Base-by-base conservation (phyloP, 2,329 filamentous ascomycete genomes). In the Epichloe hybrida region DNA sequence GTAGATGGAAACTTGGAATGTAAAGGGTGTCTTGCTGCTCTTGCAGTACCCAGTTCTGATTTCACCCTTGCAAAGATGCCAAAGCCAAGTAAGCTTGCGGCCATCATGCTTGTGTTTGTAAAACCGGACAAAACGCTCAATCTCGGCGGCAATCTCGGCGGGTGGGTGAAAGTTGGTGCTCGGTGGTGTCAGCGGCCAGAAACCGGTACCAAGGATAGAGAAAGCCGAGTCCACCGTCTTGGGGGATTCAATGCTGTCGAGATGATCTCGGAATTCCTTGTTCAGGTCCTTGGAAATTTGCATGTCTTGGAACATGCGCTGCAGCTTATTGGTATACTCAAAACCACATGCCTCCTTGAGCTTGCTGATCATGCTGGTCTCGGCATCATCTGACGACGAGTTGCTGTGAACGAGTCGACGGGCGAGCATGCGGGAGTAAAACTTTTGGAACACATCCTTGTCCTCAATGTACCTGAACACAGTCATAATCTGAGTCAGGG, bases 401-500 rank as follows among this genome's bases (percentile, higher is more conserved):
- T 86, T 96, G 66, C 86, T 89, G 67, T 96, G 88, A 17, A 98
- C 93, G 51, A 98, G 73, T 61, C 93, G 88, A 66, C 95, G 88
- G 47, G 93, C 93, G 59, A 98, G 73, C 84, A 95, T 95, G 55
- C 90, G 86, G 2, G 91, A 95, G 71, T 98, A 98, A 70, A 96
- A 98, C 68, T 97, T 98, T 68, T 97, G 93, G 77, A 98, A 98
- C 5, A 98, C 93, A 63, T 98, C 93, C 75, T 98, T 98, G 71
- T 98, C 93, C 66, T 98, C 93, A 56, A 98, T 97, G 69, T 98
- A 98, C 72, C 97, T 97, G 80, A 98, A 98, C 50, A 98, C 88
- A 1, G 91, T 96, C 93, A 98, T 98, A 61, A 98, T 93, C 66
- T 96, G 88, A 20, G 81, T 82, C 34, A 97, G 73, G 36, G 88